Evolutionary conservation across 2,329 filamentous ascomycete species (phyloP), one percentile per base, ranked within the genome.

Genomic region (Torrubiellomyces zombiae): DNA sequence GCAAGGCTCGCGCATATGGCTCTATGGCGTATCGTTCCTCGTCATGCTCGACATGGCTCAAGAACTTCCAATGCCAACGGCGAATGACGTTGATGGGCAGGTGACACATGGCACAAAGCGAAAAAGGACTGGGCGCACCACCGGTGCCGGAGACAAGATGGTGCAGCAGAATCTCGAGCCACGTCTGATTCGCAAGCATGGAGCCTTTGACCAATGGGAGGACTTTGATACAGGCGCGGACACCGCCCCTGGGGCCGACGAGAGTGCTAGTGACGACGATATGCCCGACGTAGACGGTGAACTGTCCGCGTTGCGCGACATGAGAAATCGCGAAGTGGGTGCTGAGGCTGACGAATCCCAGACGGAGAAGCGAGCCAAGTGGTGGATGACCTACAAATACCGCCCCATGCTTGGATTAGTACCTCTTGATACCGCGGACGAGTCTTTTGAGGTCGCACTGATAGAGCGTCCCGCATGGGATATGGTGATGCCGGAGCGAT

Each of bases 321-420:
- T 21, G 4, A 13, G 28, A 20, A 39, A 34, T 33, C 38, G 34
- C 18, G 18, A 26, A 29, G 34, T 27, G 27, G 28, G 20, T 23
- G 33, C 26, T 18, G 36, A 40, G 18, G 32, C 34, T 19, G 26
- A 32, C 16, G 37, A 36, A 14, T 19, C 22, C 21, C 34, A 35
- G 25, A 34, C 34, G 22, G 40, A 36, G 28, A 39, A 40, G 31
- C 42, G 39, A 24, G 50, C 45, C 32, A 53, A 49, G 32, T 66
- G 56, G 54, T 95, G 83, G 81, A 70, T 75, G 45, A 92, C 85
- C 5, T 83, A 78, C 60, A 91, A 92, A 51, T 98, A 95, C 52
- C 67, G 85, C 30, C 80, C 85, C n/a, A 83, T 98, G 38, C 59
- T 98, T 32, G 89, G 85, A 27, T 53, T 73, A 18, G 62, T 69